Evolutionary conservation across 345 rosid genomes (phyloP), one percentile per base, ranked within the genome.

Genomic region (Syzygium grande): DNA sequence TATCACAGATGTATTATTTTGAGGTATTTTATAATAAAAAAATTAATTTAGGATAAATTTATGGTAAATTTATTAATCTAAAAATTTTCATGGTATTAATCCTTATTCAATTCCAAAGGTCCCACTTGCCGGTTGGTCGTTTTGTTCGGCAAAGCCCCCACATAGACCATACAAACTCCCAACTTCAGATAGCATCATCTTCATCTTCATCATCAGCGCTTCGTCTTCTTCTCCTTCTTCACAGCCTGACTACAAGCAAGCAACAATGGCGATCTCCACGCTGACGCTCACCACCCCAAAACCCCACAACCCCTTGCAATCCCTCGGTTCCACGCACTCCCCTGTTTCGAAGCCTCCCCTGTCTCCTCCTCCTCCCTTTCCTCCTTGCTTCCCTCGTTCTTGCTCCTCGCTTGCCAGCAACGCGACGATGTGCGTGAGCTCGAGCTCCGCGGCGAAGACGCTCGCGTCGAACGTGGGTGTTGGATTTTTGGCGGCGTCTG

Each of bases 401-500:
- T 91, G 90, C 68, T 89, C 89, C 25, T 87, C 77, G 25, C 89
- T 85, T 21, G 58, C 86, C 25, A 86, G 25, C 63, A 87, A 49
- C 55, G 87, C 86, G 19, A 52, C 86, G 19, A 89, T 87, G 56
- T 52, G 89, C 41, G 19, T 51, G 27, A 87, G 77, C 77, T 68
- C 91, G 3, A 89, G 85, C 85, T 80, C 88, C 59, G 22, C 87
- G 12, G 49, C 88, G 25, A 94, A 89, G 56, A 94, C 91, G 29
- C 87, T 89, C 27, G 43, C 92, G 51, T 27, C 91, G 6, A 90
- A 92, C 86, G 80, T 89, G 91, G 97, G 99, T 84, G 79, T 95
- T 84, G 98, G 97, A 73, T 68, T 97, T 61, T 84, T 97, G 89
- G 96, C 96, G 11, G 95, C 99, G 86, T 92, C 97, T 23, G 88